Base-by-base conservation (phyloP, 2,329 filamentous ascomycete genomes). In the Fusarium staphyleae region DNA sequence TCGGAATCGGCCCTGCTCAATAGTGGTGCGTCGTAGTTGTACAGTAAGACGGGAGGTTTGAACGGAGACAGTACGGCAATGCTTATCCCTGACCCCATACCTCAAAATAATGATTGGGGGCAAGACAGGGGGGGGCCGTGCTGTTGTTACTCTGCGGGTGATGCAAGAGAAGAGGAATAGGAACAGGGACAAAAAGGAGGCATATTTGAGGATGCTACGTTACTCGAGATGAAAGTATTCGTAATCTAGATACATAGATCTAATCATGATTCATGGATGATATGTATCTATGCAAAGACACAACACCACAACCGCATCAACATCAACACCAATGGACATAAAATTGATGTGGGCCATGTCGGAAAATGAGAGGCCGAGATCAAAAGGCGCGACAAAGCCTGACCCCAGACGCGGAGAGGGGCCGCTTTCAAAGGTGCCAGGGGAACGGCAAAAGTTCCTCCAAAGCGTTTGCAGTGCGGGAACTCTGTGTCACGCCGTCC, bases 371-470 rank as follows among this genome's bases (percentile, higher is more conserved):
- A 43, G 44, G 48, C 45, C 59, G 47, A 52, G 42, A 39, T 29
- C 36, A 41, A 40, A 47, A 13, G 24, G 12, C 3, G 22, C 15
- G 19, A 34, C 35, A 43, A 48, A 22, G 32, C 49, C 40, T 41
- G 44, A 46, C 46, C 54, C 55, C 50, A 59, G 58, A 60, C 44
- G 49, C 34, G 33, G 52, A 43, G 60, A 63, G 55, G 55, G 60
- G 49, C 53, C 52, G 46, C 54, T 65, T 58, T 58, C 66, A 68
- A 68, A 68, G 65, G 66, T 68, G 50, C 66, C 66, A 66, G 66
- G 54, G 62, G 48, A 35, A 44, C 40, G 48, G 53, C 66, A 68
- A 68, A 68, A 68, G 66, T 68, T 68, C 66, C 66, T 66, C 19
- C 19, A 22, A 22, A 22, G 19, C 4, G 19, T 7, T 22, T 40